Base-by-base conservation (phyloP, 352 stramenopile genomes). In the Elongisporangium anandrum region DNA sequence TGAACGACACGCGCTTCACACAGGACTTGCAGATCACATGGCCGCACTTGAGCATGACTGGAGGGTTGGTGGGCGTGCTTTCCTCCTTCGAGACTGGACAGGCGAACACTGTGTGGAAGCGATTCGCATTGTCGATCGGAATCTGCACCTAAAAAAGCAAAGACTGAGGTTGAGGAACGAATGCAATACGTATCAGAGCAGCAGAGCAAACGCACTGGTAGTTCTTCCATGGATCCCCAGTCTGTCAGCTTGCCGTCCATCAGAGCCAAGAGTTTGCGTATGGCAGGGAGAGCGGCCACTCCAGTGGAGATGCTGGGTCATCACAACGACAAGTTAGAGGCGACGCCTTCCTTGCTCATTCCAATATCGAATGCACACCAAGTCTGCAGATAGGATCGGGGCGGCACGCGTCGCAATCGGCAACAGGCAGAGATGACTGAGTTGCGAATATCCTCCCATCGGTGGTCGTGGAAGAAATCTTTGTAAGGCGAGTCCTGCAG, bases 61-160 rank as follows among this genome's bases (percentile, higher is more conserved):
- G 87, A 20, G 87, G 86, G 50, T 96, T 95, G 0, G 77, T 75
- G 22, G 81, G 74, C n/a, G 85, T 87, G 63, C 81, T 92, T 59
- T 92, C 83, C 70, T 96, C 87, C 63, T 94, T 91, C 0, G 85
- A 92, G 13, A 96, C 85, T 20, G 87, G 87, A 39, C 87, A 96
- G 26, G 83, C 88, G 38, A 96, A 95, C 22, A 96, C 83, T 6
- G 75, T 92, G 64, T 96, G 87, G 63, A 95, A 96, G 21, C 84
- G 84, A 58, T 91, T 66, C 50, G 91, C 80, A 65, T 93, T 87
- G 10, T 78, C 66, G 54, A 94, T 76, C 4, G 85, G 85, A 13
- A 96, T 78, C 59, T 96, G 86, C 65, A 85, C 77, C 77, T 87
- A 52, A 13, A 45, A 12, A 9, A 7, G 10, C 16, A 12, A 17